phyloP scores from a whole-genome alignment of 345 rosid genomes.

The Euphorbia pulcherrima region DNA sequence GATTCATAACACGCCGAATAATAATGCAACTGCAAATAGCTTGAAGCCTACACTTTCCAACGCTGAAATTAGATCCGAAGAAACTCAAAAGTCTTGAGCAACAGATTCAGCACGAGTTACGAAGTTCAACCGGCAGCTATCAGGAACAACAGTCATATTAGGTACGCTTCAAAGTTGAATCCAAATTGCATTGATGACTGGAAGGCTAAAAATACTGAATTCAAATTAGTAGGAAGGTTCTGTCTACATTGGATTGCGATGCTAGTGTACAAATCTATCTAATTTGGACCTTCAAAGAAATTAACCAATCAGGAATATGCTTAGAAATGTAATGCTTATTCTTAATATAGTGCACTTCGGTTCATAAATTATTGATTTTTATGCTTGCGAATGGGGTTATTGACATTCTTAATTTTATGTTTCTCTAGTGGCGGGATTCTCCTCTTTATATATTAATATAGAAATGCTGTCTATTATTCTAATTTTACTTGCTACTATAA shows the following conservation, averaged over 20 bases:
- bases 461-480: neutral
- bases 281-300: neutral
- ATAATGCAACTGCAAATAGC: constrained; percentile 38
- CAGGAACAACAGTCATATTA: constrained; percentile 66
- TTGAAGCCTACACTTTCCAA: constrained; percentile 46
- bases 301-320: neutral
- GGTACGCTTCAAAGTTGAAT: constrained; percentile 35
- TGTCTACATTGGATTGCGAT: neutral
- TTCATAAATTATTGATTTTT: neutral
- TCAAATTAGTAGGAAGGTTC: neutral
- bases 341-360: neutral
- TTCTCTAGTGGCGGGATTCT: neutral
- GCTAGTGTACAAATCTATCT: neutral
- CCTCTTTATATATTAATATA: neutral
- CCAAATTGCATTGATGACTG: neutral
- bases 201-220: neutral
- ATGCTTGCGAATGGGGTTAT: neutral
- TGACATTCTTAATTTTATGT: neutral
- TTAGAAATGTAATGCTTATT: neutral
- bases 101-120: constrained; percentile 80
- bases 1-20: constrained; percentile 35
- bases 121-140: constrained; percentile 79
- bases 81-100: constrained; percentile 61
- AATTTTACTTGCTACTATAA: neutral
- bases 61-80: constrained; percentile 41